Base-by-base conservation (phyloP, 139 green algal species). In the Deuterostichococcus epilithicus region DNA sequence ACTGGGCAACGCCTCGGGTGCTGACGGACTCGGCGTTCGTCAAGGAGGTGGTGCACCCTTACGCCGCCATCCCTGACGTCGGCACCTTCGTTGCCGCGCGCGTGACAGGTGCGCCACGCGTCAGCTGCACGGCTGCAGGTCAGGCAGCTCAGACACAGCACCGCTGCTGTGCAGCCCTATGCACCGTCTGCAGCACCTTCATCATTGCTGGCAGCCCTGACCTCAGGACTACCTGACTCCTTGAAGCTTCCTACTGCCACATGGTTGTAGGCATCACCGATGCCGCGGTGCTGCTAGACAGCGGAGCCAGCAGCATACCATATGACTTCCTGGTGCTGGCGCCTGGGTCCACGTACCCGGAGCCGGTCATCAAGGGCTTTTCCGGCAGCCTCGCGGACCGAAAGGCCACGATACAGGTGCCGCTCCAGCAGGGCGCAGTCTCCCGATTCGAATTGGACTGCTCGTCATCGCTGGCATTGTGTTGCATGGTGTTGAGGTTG, bases 301-400 rank as follows among this genome's bases (percentile, higher is more conserved):
- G 39, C n/a, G 72, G 72, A n/a, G n/a, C n/a, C 47, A 3, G 1
- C 1, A 1, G 18, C 26, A 30, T 76, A 4, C 5, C 47, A 3
- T 76, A 37, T 20, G 72, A 76, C 45, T 76, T 58, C 47, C 36
- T 65, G 26, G 47, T 76, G 22, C 33, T 76, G 32, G 72, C 72
- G n/a, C 45, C 72, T 2, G 72, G 72, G 20, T 37, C 5, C 45
- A 52, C 39, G 26, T 76, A 76, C 72, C 18, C 44, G 1, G 34
- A 68, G 26, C 45, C 72, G 3, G n/a, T 47, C n/a, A 42, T 65
- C 32, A 37, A 47, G 72, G n/a, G 2, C 52, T 63, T 63, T 28
- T 23, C 52, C 52, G 52, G 52, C 52, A 63, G 52, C 52, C 52
- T 63, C 13, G 52, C 52, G 13, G 52, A 63, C 13, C 52, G 52